Base-by-base conservation (phyloP, 169 alveolate genomes). In the Plasmodium fragile region DNA sequence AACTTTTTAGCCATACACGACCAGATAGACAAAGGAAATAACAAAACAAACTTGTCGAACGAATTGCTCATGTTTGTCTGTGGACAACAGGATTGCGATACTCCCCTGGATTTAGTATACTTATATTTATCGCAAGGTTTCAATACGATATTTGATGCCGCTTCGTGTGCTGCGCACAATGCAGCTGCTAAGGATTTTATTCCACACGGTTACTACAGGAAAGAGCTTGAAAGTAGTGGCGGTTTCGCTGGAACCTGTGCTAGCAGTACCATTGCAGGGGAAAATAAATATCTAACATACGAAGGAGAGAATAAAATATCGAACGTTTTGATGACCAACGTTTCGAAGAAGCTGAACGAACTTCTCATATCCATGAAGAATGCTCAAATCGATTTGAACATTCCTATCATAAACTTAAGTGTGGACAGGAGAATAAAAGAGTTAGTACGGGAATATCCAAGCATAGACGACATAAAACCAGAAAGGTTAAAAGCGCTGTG, bases 371-470 rank as follows among this genome's bases (percentile, higher is more conserved):
- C 98, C 49, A 94, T 99, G 83, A 97, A 97, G 82, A 98, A 98
- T 95, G 98, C 99, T 84, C 98, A 97, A 36, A 97, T 98, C 87
- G 98, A 98, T 94, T 97, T 98, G 7, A 98, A 98, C 92, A 98
- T 98, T 80, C 99, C 99, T 45, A 96, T 96, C 71, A 97, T 98
- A 77, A 93, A 95, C 81, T 95, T 99, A 71, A 92, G 94, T 49
- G 93, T 97, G 16, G 99, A 98, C 84, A 98, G 98, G 49, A 96
- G 94, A 49, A 97, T 98, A 13, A 94, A 83, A 49, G 98, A 96
- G 43, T 96, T 97, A 84, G 97, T 96, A 45, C 95, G 95, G 70
- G 92, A 92, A 65, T 93, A 97, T 34, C 97, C 97, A 81, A 92
- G 72, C 41, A 75, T 95, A 8, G 95, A 95, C 0, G 92, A 92